Percentiles rank a stretch among this genome's conserved stretches.
Conservation (phyloP, 2,329 filamentous ascomycete genomes). For the Pseudonectria foliicola region DNA sequence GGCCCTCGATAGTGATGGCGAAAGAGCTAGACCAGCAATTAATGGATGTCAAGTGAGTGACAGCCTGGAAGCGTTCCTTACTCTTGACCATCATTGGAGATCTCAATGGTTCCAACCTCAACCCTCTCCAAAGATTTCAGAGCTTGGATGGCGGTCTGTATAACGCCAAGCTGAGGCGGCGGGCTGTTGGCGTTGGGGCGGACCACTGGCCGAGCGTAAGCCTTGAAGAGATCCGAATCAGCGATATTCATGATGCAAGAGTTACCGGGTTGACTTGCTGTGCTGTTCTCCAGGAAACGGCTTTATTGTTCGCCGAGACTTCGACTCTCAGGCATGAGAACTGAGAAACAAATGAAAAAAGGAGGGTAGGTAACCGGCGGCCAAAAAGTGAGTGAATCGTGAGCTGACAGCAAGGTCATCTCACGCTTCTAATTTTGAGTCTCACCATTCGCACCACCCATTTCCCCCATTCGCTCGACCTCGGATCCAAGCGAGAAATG, state of each 20-base stretch:
- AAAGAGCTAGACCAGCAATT: conserved; percentile 20
- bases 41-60: not conserved
- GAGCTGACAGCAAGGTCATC: too few species aligned
- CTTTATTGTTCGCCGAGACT: too few species aligned
- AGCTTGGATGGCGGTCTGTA: conserved; percentile 23
- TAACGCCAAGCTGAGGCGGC: conserved; percentile 6
- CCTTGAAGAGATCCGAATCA: conserved; percentile 20
- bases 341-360: too few species aligned
- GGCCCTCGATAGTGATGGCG: conserved; percentile 21
- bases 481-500: too few species aligned
- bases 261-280: too few species aligned
- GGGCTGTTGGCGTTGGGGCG: conserved; percentile 2
- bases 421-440: too few species aligned
- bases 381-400: too few species aligned
- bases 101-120: conserved; percentile 23
- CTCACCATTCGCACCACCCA: too few species aligned
- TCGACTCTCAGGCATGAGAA: too few species aligned
- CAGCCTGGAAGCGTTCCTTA: conserved; percentile 9
- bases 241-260: conserved; percentile 15
- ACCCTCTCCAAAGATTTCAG: conserved; percentile 22
- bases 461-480: too few species aligned
- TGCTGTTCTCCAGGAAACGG: too few species aligned
- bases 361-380: too few species aligned
- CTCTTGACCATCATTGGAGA: conserved; percentile 24
- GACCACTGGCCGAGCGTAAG: conserved; percentile 16